Conservation (phyloP, 1,284 basidiomycete genomes). For the Megacollybia platyphylla region DNA sequence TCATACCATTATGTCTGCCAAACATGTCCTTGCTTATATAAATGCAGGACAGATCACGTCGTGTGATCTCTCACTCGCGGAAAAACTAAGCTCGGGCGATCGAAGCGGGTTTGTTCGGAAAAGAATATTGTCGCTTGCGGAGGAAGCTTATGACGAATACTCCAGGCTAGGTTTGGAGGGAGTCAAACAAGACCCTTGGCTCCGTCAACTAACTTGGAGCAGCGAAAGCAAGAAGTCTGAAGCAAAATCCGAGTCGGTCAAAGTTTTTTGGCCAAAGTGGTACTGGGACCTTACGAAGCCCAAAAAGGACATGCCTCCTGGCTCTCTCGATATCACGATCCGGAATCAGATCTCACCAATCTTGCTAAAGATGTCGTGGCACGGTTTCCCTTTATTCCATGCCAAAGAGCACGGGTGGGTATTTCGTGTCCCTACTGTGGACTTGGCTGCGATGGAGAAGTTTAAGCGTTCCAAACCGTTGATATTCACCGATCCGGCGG, state of each 20-base stretch:
- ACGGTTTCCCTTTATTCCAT: constrained; percentile 75
- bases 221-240: constrained; percentile 7
- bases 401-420: constrained; percentile 90
- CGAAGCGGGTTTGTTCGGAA: constrained; percentile 9
- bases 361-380: constrained; percentile 82
- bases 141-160: constrained; percentile 8
- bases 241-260: constrained; percentile 9
- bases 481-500: constrained; percentile 48
- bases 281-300: constrained; percentile 85
- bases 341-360: constrained; percentile 79
- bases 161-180: constrained; percentile 6
- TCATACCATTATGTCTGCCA: constrained; percentile 15
- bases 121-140: constrained; percentile 15
- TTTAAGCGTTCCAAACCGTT: constrained; percentile 27
- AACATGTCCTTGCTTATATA: constrained; percentile 19
- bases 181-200: constrained; percentile 24
- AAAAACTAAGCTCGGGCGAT: constrained; percentile 16
- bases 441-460: constrained; percentile 3
- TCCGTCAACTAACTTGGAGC: constrained; percentile 44
- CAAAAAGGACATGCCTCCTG: constrained; percentile 49
- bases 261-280: constrained; percentile 73
- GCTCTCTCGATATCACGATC: constrained; percentile 77
- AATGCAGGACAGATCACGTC: constrained; percentile 14
- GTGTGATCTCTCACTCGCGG: constrained; percentile 15
- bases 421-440: constrained; percentile 57